Base-by-base conservation (phyloP, 2,329 filamentous ascomycete species). In the Cladosporium phlei region DNA sequence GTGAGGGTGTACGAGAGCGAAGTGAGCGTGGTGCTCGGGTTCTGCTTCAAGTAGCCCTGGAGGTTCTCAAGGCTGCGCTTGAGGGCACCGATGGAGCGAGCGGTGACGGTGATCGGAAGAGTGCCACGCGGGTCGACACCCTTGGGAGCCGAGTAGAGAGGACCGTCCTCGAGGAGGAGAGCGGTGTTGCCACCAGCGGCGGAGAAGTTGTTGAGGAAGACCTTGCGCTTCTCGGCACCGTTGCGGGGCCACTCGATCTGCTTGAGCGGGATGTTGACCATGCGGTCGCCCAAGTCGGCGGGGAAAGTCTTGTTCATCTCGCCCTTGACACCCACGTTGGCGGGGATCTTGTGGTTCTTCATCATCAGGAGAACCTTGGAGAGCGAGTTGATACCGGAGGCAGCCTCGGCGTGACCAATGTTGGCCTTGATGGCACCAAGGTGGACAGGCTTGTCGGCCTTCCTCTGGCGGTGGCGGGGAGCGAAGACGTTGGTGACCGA, bases 401-500 rank as follows among this genome's bases (percentile, higher is more conserved):
- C 72, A 52, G 74, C 74, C 59, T 77, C 74, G 30, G 72, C 74
- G 58, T 77, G 74, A 32, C 74, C 74, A 53, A 77, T 72, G 53
- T 77, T 77, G 38, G 74, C 73, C 59, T 77, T 77, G 64, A 76
- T 73, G 24, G 74, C 73, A 53, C 74, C 74, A n/a, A 77, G 64
- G 54, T 75, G 67, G 5, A 77, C 67, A 17, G 72, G 68, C 62
- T 76, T 63, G 27, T 75, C 71, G 8, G 72, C 67, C 25, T 62
- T 66, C 40, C 74, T 72, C 57, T 74, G 70, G 32, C 70, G 68
- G 53, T 74, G 65, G 45, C 71, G 69, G 17, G 77, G 74, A 34
- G 78, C 80, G 55, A 84, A 85, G 16, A 77, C 71, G 38, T 77
- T 73, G 17, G 82, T 80, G 38, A 94, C 85, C 0, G 84, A 88